Evolutionary conservation across 305 asterid genomes (phyloP).

Genomic region (Nicotiana rustica): DNA sequence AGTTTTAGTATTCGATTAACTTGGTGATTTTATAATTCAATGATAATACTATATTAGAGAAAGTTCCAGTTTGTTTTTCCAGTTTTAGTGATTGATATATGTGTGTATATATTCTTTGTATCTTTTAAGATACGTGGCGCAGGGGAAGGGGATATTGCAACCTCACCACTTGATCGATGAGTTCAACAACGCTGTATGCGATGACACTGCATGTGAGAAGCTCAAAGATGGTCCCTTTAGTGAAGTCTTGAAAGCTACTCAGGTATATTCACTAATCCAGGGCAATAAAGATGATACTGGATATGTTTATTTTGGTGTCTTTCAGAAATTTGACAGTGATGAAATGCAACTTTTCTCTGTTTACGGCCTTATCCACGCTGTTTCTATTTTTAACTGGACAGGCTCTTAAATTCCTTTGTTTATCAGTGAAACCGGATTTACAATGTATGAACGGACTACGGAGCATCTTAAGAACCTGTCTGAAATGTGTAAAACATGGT

Average conservation of each 20-base stretch:
- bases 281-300: background rate
- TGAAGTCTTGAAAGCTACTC: constrained; percentile 84
- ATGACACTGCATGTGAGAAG: constrained; percentile 51
- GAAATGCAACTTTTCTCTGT: background rate
- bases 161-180: constrained; percentile 90
- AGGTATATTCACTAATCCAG: constrained; percentile 52
- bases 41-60: background rate
- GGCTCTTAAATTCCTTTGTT: background rate
- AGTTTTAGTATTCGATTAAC: background rate
- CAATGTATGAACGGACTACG: background rate
- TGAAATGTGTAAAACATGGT: background rate
- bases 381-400: background rate
- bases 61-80: background rate
- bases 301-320: background rate
- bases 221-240: constrained; percentile 88
- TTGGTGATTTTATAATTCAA: constrained; percentile 6
- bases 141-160: constrained; percentile 95
- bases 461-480: background rate
- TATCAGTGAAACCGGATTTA: background rate
- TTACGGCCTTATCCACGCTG: background rate
- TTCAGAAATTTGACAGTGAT: background rate
- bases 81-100: background rate
- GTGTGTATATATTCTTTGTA: background rate
- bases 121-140: constrained; percentile 79
- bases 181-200: constrained; percentile 65